A percentile compares a stretch with the other conserved stretches of the same genome.
Evolutionary conservation across 139 green algal species (phyloP).

Genomic region (Tetradesmus lagerheimii): DNA sequence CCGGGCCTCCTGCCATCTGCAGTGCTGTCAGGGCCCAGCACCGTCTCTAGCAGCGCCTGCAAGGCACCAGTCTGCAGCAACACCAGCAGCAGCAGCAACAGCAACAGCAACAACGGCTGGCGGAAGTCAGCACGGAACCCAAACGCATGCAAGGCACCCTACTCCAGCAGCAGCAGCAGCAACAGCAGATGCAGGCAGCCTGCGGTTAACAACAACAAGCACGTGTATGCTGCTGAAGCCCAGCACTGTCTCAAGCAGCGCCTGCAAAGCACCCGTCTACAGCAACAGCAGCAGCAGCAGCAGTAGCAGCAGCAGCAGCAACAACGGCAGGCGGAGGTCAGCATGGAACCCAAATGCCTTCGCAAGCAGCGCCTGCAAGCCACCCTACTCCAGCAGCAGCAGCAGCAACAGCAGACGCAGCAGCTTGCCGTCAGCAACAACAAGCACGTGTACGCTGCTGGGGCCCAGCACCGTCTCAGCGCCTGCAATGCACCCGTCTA

Average conservation of each 20-base stretch:
- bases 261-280: constrained; percentile 67
- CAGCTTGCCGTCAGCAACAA: not conserved
- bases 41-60: constrained; percentile 70
- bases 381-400: too few species aligned
- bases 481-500: too few species aligned
- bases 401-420: not conserved
- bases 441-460: not conserved
- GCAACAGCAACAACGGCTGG: too few species aligned
- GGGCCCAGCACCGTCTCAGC: too few species aligned
- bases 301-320: too few species aligned
- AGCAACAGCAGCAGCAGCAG: constrained; percentile 3
- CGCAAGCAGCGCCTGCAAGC: too few species aligned
- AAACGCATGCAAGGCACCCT: too few species aligned
- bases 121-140: too few species aligned
- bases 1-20: not conserved
- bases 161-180: too few species aligned
- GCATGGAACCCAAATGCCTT: too few species aligned
- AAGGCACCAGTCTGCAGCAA: constrained; percentile 63
- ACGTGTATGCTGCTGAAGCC: constrained; percentile 6
- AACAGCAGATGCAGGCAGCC: not conserved
- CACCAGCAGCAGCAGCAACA: not conserved
- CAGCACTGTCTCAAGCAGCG: constrained; percentile 68
- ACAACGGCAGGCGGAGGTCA: too few species aligned
- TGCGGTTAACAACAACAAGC: too few species aligned
- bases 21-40: constrained; percentile 23